These are phyloP conservation scores for Articulospora tetracladia DNA, from an alignment of 495 filamentous ascomycete species.

Conservation along the genomic window DNA sequence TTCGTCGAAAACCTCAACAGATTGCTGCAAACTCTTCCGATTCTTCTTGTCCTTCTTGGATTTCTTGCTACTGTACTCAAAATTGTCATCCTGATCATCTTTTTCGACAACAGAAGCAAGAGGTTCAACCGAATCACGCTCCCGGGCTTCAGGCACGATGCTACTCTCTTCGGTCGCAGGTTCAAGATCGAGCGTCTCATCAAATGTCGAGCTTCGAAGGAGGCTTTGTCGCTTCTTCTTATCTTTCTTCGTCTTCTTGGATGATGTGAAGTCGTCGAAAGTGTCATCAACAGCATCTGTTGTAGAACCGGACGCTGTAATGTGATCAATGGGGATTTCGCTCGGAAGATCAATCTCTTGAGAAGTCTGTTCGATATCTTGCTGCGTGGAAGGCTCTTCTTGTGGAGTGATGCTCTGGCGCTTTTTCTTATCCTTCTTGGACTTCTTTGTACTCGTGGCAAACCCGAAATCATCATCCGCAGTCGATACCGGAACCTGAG, in stretches of 20 bases:
- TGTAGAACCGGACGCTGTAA: neutral
- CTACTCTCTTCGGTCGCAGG: conserved; percentile 20
- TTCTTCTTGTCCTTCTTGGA: conserved; percentile 26
- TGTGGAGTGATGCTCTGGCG: conserved; percentile 9
- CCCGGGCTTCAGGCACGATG: conserved; percentile 35
- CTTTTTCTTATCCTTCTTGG: conserved; percentile 44
- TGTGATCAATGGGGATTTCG: neutral
- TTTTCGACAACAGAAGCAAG: neutral
- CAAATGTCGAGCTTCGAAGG: conserved; percentile 4
- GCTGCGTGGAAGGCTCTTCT: neutral
- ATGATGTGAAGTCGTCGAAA: neutral
- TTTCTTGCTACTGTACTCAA: conserved; percentile 14
- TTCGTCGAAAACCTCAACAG: neutral
- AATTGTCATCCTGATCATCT: neutral
- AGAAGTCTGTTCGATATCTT: neutral
- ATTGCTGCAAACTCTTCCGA: conserved; percentile 16
- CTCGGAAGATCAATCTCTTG: neutral
- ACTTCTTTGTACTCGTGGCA: conserved; percentile 26
- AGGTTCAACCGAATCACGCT: neutral
- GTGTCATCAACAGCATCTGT: neutral
- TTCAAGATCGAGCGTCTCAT: conserved; percentile 9
- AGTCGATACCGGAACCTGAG: neutral
- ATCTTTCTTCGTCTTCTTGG: conserved; percentile 28
- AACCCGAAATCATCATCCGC: conserved; percentile 22
- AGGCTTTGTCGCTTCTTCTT: conserved; percentile 24